Evolutionary conservation across 768 basidiomycete genomes (phyloP).

Genomic region (Tricholomella constricta): DNA sequence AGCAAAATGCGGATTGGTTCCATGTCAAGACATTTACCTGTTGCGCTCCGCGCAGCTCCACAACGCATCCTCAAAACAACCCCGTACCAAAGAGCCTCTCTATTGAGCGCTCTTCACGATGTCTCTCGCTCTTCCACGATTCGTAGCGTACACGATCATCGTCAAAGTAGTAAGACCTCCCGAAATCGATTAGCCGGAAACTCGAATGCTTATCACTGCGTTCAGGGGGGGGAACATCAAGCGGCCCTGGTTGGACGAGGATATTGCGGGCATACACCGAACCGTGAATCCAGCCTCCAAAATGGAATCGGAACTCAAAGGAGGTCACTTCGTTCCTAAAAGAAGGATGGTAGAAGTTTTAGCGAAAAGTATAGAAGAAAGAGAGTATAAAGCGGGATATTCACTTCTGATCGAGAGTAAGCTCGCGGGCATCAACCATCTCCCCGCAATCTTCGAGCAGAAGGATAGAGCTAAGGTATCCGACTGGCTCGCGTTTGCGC

Average conservation of each 20-base stretch:
- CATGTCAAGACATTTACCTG: no score
- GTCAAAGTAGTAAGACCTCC: slow-evolving; percentile 15
- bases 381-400: not conserved
- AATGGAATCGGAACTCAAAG: slow-evolving; percentile 39
- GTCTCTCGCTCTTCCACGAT: not conserved
- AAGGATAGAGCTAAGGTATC: slow-evolving; percentile 42
- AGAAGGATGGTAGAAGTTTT: no score
- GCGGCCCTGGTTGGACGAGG: slow-evolving; percentile 36
- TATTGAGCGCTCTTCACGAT: not conserved
- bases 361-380: not conserved
- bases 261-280: slow-evolving; percentile 41
- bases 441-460: slow-evolving; percentile 46
- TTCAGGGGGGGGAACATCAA: slow-evolving; percentile 12
- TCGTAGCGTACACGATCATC: not conserved
- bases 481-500: not conserved
- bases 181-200: slow-evolving; percentile 47
- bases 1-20: no score
- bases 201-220: slow-evolving; percentile 24
- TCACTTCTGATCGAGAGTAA: slow-evolving; percentile 41
- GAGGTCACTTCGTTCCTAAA: slow-evolving; percentile 44
- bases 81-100: slow-evolving; percentile 8
- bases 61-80: not conserved
- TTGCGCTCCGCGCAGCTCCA: no score
- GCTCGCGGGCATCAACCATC: slow-evolving; percentile 23
- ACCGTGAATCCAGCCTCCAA: slow-evolving; percentile 35